Conservation (phyloP, 805 yeast species). For the Clavispora santaluciae region DNA sequence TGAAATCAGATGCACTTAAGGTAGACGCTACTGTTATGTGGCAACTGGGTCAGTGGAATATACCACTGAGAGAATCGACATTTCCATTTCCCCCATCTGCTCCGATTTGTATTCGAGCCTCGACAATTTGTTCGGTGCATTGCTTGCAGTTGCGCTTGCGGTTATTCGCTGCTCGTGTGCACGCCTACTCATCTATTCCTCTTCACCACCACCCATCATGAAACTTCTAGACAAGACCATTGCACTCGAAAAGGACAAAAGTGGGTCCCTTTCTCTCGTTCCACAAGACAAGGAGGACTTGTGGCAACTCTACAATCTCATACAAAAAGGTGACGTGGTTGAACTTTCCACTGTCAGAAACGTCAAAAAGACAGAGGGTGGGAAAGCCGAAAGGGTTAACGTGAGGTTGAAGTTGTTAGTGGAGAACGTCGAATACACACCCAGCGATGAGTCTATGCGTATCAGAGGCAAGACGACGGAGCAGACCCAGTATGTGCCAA, state of each 20-base stretch:
- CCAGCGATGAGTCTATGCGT: conserved; percentile 71
- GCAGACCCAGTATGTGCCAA: conserved; percentile 70
- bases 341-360: conserved; percentile 66
- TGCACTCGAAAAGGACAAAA: conserved; percentile 43
- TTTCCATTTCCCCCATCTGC: too few species aligned
- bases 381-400: conserved; percentile 47
- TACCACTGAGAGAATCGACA: too few species aligned
- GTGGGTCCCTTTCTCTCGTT: conserved; percentile 60
- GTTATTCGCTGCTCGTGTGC: neutral
- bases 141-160: neutral
- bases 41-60: too few species aligned
- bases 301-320: conserved; percentile 80
- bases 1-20: too few species aligned
- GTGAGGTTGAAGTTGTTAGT: conserved; percentile 51
- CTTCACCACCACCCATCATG: conserved; percentile 5
- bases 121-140: too few species aligned
- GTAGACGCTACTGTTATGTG: too few species aligned
- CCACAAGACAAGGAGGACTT: conserved; percentile 91
- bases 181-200: neutral
- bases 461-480: conserved; percentile 71
- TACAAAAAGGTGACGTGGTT: conserved; percentile 72
- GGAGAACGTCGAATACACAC: conserved; percentile 71
- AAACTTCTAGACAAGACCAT: conserved; percentile 17
- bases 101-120: too few species aligned
- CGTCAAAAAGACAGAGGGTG: conserved; percentile 37